These are phyloP conservation scores for Fusarium albosuccineum DNA, from an alignment of 2,329 filamentous ascomycete genomes.

Conservation along the genomic window DNA sequence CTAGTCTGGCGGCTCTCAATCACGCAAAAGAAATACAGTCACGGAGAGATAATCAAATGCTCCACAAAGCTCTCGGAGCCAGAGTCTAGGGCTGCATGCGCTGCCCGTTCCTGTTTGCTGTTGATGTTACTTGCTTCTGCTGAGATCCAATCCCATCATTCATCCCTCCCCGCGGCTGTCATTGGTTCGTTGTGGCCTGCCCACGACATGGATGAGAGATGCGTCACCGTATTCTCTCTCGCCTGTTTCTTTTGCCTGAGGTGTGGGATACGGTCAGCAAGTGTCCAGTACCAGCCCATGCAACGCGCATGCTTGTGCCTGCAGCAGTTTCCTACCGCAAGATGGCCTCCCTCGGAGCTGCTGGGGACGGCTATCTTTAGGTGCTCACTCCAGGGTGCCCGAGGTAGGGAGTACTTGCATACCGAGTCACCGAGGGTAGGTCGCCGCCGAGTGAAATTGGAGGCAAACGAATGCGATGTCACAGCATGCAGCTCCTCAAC, in stretches of 20 bases:
- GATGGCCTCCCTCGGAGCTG: background rate
- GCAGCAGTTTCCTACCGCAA: conserved; percentile 15
- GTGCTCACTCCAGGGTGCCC: background rate
- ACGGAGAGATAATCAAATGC: background rate
- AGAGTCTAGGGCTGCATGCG: conserved; percentile 17
- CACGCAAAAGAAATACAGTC: conserved; percentile 11
- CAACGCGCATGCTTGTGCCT: conserved; percentile 14
- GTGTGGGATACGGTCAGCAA: conserved; percentile 32
- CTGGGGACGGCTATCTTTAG: conserved; percentile 25
- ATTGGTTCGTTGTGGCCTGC: conserved; percentile 5
- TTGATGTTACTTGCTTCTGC: conserved; percentile 36
- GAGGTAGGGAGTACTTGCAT: conserved; percentile 22
- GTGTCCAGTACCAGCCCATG: conserved; percentile 8
- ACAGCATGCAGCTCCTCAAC: conserved; percentile 27
- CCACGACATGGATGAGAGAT: conserved; percentile 16
- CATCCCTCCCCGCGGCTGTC: conserved; percentile 16
- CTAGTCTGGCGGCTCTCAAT: background rate
- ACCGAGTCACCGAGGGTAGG: conserved; percentile 29
- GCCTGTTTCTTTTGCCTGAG: conserved; percentile 6
- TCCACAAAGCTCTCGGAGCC: conserved; percentile 6
- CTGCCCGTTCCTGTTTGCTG: conserved; percentile 9
- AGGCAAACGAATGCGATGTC: conserved; percentile 23
- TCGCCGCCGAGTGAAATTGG: conserved; percentile 10
- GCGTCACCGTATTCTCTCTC: conserved; percentile 24
- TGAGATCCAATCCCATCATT: conserved; percentile 36